Evolutionary conservation across 352 stramenopile species (phyloP).

Genomic region (Globisporangium iwayamae): DNA sequence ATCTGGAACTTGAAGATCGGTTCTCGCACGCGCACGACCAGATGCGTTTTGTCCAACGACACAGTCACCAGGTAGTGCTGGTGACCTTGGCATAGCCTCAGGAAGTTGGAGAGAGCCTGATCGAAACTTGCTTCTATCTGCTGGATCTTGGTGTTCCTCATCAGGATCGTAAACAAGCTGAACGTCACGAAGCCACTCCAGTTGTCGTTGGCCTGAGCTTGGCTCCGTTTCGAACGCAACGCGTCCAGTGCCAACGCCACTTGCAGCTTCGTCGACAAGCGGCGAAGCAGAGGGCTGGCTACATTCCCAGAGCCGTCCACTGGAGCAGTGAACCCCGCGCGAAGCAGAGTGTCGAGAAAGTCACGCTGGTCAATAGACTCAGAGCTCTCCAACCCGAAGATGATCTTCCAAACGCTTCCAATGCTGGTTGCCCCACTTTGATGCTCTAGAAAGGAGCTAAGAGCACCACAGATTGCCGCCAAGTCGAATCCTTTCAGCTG

Average conservation of each 20-base stretch:
- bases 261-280: conserved; percentile 33
- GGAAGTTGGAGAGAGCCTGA: conserved; percentile 35
- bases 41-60: conserved; percentile 21
- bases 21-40: conserved; percentile 47
- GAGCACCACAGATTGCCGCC: conserved; percentile 23
- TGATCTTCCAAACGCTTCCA: conserved; percentile 41
- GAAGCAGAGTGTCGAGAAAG: conserved; percentile 41
- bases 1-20: conserved; percentile 55
- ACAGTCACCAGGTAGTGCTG: conserved; percentile 47
- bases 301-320: background rate
- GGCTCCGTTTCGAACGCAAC: conserved; percentile 28
- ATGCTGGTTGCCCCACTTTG: conserved; percentile 26
- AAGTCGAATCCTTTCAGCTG: conserved; percentile 34
- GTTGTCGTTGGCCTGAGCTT: conserved; percentile 18
- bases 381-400: conserved; percentile 31
- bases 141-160: conserved; percentile 41
- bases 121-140: conserved; percentile 47
- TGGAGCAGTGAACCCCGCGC: conserved; percentile 28
- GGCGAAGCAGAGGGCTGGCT: conserved; percentile 9
- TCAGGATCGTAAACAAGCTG: conserved; percentile 43
- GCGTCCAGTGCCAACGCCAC: conserved; percentile 44
- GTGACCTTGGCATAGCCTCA: conserved; percentile 35
- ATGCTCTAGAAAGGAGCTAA: conserved; percentile 31
- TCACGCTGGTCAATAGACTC: conserved; percentile 37
- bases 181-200: conserved; percentile 24